These are phyloP conservation scores for Plectosphaerella plurivora DNA, from an alignment of 2,329 filamentous ascomycete genomes.

Conservation along the genomic window DNA sequence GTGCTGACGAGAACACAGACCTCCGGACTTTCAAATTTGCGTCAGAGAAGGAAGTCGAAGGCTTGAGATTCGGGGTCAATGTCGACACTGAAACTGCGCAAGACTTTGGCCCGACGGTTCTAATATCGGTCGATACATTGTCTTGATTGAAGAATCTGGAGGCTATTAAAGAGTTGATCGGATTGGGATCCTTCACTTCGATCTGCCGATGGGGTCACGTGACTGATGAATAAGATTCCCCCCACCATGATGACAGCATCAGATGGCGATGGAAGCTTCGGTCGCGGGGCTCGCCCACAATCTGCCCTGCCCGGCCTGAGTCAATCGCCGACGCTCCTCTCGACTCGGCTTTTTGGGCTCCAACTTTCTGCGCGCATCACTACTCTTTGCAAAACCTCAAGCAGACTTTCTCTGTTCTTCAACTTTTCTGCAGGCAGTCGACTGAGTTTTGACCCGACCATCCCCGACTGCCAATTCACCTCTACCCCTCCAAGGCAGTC, in stretches of 20 bases:
- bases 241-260: slow-evolving; percentile 4
- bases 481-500: not conserved
- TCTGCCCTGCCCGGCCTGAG: slow-evolving; percentile 2
- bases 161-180: too few species aligned
- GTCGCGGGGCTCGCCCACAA: slow-evolving; percentile 1
- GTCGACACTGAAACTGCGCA: not conserved
- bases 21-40: not conserved
- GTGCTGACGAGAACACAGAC: not conserved
- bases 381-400: not conserved
- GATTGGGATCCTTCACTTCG: too few species aligned
- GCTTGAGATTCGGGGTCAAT: not conserved
- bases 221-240: too few species aligned
- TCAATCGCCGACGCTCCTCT: not conserved
- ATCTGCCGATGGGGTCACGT: too few species aligned
- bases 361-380: not conserved
- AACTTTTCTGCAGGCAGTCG: not conserved
- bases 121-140: not conserved
- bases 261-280: not conserved
- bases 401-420: not conserved
- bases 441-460: not conserved
- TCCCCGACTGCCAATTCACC: not conserved
- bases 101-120: not conserved
- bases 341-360: not conserved
- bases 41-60: not conserved
- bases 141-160: too few species aligned